Conservation (phyloP, 1,139 yeast genomes). For the Blastobotrys indianensis region DNA sequence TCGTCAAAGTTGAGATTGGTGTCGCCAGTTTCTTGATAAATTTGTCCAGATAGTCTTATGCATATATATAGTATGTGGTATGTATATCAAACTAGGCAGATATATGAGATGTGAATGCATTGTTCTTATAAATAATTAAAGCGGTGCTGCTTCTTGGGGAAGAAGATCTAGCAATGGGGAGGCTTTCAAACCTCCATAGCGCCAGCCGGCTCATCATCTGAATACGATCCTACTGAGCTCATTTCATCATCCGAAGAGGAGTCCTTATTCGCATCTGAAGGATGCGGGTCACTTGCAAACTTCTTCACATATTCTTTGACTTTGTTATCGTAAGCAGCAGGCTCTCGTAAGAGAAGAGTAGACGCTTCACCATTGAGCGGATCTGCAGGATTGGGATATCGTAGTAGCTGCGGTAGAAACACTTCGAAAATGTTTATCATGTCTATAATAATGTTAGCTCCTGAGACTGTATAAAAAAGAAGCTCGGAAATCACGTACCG, state of each 20-base stretch:
- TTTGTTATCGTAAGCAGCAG: conserved; percentile 56
- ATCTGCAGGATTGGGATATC: conserved; percentile 92
- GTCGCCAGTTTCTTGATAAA: too few species aligned
- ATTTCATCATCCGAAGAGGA: conserved; percentile 35
- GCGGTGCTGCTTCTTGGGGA: too few species aligned
- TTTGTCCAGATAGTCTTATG: too few species aligned
- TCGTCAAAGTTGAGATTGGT: too few species aligned
- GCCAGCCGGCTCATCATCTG: conserved; percentile 43
- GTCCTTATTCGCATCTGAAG: conserved; percentile 37
- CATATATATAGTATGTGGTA: too few species aligned
- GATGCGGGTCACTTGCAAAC: conserved; percentile 52
- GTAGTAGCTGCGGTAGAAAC: conserved; percentile 82
- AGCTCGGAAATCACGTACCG: conserved; percentile 39
- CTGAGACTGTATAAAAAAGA: neutral
- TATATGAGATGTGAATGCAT: too few species aligned
- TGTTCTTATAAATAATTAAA: too few species aligned
- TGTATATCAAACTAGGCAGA: too few species aligned
- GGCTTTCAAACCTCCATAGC: conserved; percentile 33
- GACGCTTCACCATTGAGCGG: conserved; percentile 94
- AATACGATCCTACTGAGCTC: conserved; percentile 42
- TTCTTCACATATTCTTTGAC: conserved; percentile 67
- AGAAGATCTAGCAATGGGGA: neutral
- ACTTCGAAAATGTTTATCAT: conserved; percentile 85
- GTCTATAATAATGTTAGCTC: conserved; percentile 19
- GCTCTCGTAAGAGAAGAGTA: conserved; percentile 67